phyloP scores from a whole-genome alignment of 2,329 filamentous ascomycete species.

The Trichophyton benhamiae region DNA sequence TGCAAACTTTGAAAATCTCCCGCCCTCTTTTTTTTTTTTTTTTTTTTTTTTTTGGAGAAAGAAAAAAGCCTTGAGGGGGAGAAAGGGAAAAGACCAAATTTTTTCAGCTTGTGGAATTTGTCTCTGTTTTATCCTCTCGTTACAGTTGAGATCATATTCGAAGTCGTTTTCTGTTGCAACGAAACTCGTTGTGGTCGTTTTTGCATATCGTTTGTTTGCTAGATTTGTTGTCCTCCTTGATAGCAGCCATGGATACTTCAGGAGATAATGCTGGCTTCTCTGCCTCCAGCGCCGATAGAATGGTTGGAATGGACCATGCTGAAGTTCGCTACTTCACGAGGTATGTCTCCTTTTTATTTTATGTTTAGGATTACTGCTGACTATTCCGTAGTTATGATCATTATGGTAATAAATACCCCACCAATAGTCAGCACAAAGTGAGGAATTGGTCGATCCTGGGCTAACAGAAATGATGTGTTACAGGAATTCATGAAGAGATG shows the following conservation, averaged over 20 bases:
- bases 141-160: not conserved
- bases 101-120: not conserved
- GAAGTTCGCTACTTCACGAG: constrained; percentile 99
- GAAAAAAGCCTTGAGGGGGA: not conserved
- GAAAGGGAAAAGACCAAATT: not conserved
- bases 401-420: constrained; percentile 53
- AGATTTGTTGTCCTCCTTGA: no score
- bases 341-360: constrained; percentile 38
- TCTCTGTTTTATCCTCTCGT: not conserved
- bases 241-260: not conserved
- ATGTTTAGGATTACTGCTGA: constrained; percentile 1
- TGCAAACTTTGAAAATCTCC: constrained; percentile 1
- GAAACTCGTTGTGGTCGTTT: not conserved
- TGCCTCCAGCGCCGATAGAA: constrained; percentile 33
- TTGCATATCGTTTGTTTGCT: not conserved
- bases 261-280: not conserved
- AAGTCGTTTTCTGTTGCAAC: not conserved
- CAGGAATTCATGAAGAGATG: constrained; percentile 97
- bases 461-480: constrained; percentile 20
- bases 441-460: not conserved
- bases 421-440: not conserved
- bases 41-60: not conserved
- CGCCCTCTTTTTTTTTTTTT: not conserved
- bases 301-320: constrained; percentile 65
- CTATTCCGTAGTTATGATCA: constrained; percentile 69